Evolutionary conservation across 2,329 filamentous ascomycete genomes (phyloP).

Genomic region (Periconia macrospinosa): DNA sequence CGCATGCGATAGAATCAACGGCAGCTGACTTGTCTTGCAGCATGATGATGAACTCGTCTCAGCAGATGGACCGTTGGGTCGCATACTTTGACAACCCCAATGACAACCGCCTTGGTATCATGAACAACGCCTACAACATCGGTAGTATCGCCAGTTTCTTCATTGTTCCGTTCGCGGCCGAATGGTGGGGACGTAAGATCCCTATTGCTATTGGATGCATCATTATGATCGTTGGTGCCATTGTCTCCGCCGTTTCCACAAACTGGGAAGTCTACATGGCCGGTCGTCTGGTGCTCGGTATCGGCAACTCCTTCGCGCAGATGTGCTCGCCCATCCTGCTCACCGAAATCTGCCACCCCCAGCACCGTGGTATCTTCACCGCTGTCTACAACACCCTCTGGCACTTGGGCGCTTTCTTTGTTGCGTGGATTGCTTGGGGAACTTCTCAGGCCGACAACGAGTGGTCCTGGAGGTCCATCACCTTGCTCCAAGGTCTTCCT

Average conservation of each 20-base stretch:
- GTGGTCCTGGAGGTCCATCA: slow-evolving; percentile 57
- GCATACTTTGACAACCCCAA: slow-evolving; percentile 41
- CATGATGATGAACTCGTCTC: slow-evolving; percentile 50
- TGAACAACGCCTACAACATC: slow-evolving; percentile 50
- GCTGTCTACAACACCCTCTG: slow-evolving; percentile 70
- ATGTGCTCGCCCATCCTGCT: slow-evolving; percentile 66
- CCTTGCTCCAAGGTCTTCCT: slow-evolving; percentile 54
- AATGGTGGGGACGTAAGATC: slow-evolving; percentile 47
- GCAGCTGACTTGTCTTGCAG: slow-evolving; percentile 22
- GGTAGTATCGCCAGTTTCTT: slow-evolving; percentile 43
- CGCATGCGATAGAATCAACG: background rate
- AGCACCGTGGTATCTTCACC: slow-evolving; percentile 66
- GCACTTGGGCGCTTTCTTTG: slow-evolving; percentile 61
- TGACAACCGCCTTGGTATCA: slow-evolving; percentile 47
- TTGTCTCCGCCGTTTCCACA: slow-evolving; percentile 26
- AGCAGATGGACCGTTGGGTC: slow-evolving; percentile 44
- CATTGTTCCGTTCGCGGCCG: slow-evolving; percentile 41
- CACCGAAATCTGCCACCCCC: slow-evolving; percentile 68
- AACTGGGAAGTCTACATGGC: slow-evolving; percentile 54
- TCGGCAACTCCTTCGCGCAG: slow-evolving; percentile 67
- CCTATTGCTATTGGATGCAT: slow-evolving; percentile 47
- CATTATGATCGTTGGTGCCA: slow-evolving; percentile 50
- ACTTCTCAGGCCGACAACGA: slow-evolving; percentile 42
- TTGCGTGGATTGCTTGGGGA: slow-evolving; percentile 60
- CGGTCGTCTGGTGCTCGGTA: slow-evolving; percentile 65